Base-by-base conservation (phyloP, 2,329 filamentous ascomycete genomes). In the Aspergillus intermedius region DNA sequence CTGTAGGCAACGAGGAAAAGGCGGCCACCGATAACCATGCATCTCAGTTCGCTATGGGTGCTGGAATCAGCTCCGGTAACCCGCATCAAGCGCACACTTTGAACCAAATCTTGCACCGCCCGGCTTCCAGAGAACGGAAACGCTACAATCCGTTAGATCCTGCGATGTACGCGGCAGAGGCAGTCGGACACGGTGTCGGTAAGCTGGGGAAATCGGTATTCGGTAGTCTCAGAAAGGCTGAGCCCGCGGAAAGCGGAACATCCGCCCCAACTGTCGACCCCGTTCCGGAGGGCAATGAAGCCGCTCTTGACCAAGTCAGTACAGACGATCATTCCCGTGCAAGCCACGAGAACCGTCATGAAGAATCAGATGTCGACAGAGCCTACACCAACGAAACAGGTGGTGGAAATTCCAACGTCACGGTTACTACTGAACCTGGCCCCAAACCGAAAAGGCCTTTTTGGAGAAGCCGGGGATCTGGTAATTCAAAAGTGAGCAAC, bases 11-110 rank as follows among this genome's bases (percentile, higher is more conserved):
- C 15, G 67, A 76, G 30, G 65, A 71, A 50, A 79, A 78, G 49
- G 71, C 78, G 0, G 54, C 74, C 5, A 78, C 77, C 65, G 68
- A 81, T 47, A 75, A 71, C 39, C 67, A 55, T 69, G 76, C 46
- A 59, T 68, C 46, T 53, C 72, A 35, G 65, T 74, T 59, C 62
- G 78, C 58, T 17, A 66, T 75, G 52, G 71, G 74, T 8, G 66
- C 73, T 30, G 79, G 79, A 48, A 61, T 77, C 35, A 79, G 75
- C 57, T 76, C 78, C 25, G 79, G 79, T 52, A 72, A 82, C 53
- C 79, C 79, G 32, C 77, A 82, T 58, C 72, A 82, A 58, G 72
- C 75, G 42, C 75, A 77, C 49, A 76, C 76, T 7, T 54, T 79
- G n/a, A 66, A 69, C 37, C 67, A 76, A 30, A 65, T 73, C 30